Percentiles rank a stretch among this genome's conserved stretches.
phyloP scores from a whole-genome alignment of 768 basidiomycete genomes.

The Stropharia rugosoannulata region DNA sequence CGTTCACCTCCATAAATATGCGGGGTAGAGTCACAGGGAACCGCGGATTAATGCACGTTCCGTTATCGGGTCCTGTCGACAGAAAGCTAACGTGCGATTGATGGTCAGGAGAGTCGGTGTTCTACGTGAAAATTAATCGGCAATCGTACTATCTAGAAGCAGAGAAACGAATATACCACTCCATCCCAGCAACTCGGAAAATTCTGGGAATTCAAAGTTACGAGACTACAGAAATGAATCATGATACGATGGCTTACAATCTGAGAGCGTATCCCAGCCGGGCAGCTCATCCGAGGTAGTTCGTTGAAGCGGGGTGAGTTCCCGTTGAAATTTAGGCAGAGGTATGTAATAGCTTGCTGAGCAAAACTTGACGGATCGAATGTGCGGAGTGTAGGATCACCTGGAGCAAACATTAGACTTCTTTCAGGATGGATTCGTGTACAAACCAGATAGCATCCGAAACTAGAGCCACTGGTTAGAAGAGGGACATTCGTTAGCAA shows the following conservation, averaged over 20 bases:
- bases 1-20: constrained; percentile 39
- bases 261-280: constrained; percentile 35
- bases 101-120: constrained; percentile 38
- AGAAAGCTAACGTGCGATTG: constrained; percentile 38
- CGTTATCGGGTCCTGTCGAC: constrained; percentile 39
- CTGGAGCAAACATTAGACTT: constrained; percentile 8
- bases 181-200: constrained; percentile 39
- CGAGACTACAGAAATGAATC: not conserved
- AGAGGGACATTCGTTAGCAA: not conserved
- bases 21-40: constrained; percentile 40
- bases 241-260: constrained; percentile 24
- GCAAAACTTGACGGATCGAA: constrained; percentile 30
- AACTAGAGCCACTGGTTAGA: constrained; percentile 23
- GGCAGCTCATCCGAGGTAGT: constrained; percentile 29
- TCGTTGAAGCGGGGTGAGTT: constrained; percentile 28
- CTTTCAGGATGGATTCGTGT: not conserved
- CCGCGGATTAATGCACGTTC: constrained; percentile 33
- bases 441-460: constrained; percentile 37
- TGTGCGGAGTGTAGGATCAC: constrained; percentile 32
- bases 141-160: not conserved
- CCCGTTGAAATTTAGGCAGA: constrained; percentile 40
- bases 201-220: constrained; percentile 9
- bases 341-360: constrained; percentile 35
- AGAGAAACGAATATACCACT: not conserved
- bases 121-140: constrained; percentile 18